Evolutionary conservation across 2,329 filamentous ascomycete species (phyloP), one percentile per base, ranked within the genome.

Genomic region (Ramularia collo-cygni): DNA sequence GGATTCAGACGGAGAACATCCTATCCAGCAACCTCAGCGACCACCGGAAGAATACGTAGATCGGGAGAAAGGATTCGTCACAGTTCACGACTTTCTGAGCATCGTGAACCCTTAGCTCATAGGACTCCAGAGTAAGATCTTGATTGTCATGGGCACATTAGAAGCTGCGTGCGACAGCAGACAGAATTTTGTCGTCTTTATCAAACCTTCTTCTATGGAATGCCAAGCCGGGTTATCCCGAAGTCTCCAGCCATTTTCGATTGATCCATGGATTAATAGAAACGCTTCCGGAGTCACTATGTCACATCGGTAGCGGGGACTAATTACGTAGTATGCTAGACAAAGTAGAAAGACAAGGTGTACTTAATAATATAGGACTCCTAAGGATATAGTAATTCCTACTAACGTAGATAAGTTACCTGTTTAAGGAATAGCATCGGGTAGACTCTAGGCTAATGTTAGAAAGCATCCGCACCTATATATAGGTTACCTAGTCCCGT

Each of bases 401-500:
- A 16, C 29, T 16, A 31, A 31, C 17, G 29, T 10, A 4, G 29
- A 10, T 14, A 16, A 3, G 15, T 31, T 16, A 31, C 15, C 13
- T 31, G 29, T 16, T 31, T 16, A 31, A 31, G 29, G 5, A 31
- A 31, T 16, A 31, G 29, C 14, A 31, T 31, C 6, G 29, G 29
- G n/a, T 16, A 31, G 12, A 31, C 29, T 15, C 29, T 16, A 4
- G 29, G 29, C 29, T 16, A 31, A 31, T 31, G 14, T 4, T 7
- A 16, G 7, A 31, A n/a, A 3, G 14, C 17, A 10, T 31, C 14
- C 2, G 29, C 29, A 10, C 29, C 29, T 14, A 16, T 31, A 13
- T 31, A 16, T 8, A 5, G 13, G 28, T 31, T 16, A 6, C 28
- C 28, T 31, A 8, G 28, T 31, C 28, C 28, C n/a, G 28, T 13